Evolutionary conservation across 2,329 filamentous ascomycete species (phyloP).

Genomic region (Zymoseptoria tritici): DNA sequence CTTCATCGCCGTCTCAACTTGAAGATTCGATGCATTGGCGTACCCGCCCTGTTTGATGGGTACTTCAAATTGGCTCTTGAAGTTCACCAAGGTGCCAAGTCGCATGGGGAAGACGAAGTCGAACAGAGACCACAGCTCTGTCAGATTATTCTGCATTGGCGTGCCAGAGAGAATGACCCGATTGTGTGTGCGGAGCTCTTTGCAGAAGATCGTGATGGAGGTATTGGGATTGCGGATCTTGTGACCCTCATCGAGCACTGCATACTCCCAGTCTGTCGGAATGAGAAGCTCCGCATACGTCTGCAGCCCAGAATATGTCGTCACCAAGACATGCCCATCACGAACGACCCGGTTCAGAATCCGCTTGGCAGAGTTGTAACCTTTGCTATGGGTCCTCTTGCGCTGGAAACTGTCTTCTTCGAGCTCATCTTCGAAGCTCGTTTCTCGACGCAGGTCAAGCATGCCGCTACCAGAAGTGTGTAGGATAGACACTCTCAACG

Average conservation of each 20-base stretch:
- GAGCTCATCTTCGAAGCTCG: conserved; percentile 55
- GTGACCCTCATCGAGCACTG: conserved; percentile 92
- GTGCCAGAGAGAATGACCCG: conserved; percentile 91
- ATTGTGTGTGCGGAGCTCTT: conserved; percentile 83
- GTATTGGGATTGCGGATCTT: conserved; percentile 97
- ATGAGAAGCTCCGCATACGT: conserved; percentile 80
- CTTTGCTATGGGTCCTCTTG: conserved; percentile 39
- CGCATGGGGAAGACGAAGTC: conserved; percentile 98
- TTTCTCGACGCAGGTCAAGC: conserved; percentile 64
- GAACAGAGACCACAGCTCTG: conserved; percentile 93
- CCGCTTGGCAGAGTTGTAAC: conserved; percentile 63
- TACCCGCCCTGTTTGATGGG: conserved; percentile 92
- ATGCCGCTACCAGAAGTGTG: conserved; percentile 96
- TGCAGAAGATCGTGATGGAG: conserved; percentile 88
- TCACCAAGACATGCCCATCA: conserved; percentile 87
- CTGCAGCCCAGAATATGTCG: conserved; percentile 92
- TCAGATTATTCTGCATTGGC: conserved; percentile 94
- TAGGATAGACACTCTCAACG: conserved; percentile 87
- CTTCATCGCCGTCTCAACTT: conserved; percentile 89
- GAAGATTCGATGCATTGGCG: conserved; percentile 86
- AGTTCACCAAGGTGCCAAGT: conserved; percentile 82
- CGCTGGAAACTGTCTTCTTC: conserved; percentile 42
- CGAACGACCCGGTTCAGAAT: conserved; percentile 76
- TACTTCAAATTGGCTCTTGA: conserved; percentile 84
- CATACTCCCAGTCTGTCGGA: conserved; percentile 82